These are phyloP conservation scores for Claviceps lovelessii DNA, from an alignment of 2,329 filamentous ascomycete genomes.

Conservation along the genomic window DNA sequence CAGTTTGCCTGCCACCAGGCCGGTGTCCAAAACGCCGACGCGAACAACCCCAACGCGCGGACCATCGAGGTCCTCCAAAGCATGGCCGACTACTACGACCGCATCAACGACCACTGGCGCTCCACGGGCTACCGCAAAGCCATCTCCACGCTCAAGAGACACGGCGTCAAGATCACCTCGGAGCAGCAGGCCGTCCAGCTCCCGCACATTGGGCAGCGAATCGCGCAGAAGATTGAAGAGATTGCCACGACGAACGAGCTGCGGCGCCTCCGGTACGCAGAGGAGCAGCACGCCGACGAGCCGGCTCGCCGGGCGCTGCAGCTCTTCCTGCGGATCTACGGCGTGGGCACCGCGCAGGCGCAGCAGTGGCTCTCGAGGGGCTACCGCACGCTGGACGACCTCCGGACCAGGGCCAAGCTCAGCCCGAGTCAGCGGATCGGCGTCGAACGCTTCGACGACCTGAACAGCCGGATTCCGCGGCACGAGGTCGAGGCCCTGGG, in stretches of 20 bases:
- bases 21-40: constrained; percentile 28
- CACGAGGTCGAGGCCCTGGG: constrained; percentile 59
- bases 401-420: constrained; percentile 46
- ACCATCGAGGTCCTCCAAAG: constrained; percentile 66
- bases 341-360: constrained; percentile 56
- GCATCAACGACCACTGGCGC: constrained; percentile 66
- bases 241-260: constrained; percentile 64
- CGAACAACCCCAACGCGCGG: constrained; percentile 53
- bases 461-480: constrained; percentile 65
- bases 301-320: constrained; percentile 50
- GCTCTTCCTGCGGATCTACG: constrained; percentile 65
- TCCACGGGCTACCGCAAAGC: constrained; percentile 61
- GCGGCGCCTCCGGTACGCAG: constrained; percentile 55
- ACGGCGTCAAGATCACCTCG: constrained; percentile 48
- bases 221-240: constrained; percentile 81
- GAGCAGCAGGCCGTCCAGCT: constrained; percentile 54
- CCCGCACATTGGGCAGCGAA: constrained; percentile 52
- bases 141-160: constrained; percentile 56
- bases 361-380: constrained; percentile 65
- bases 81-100: constrained; percentile 66
- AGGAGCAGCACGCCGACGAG: constrained; percentile 30
- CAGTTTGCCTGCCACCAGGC: constrained; percentile 41
- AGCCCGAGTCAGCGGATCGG: constrained; percentile 59
- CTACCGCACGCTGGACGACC: constrained; percentile 57
- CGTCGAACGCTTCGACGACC: constrained; percentile 65